Conservation (phyloP, 306 rosid genomes). For the Trichosanthes truncata region DNA sequence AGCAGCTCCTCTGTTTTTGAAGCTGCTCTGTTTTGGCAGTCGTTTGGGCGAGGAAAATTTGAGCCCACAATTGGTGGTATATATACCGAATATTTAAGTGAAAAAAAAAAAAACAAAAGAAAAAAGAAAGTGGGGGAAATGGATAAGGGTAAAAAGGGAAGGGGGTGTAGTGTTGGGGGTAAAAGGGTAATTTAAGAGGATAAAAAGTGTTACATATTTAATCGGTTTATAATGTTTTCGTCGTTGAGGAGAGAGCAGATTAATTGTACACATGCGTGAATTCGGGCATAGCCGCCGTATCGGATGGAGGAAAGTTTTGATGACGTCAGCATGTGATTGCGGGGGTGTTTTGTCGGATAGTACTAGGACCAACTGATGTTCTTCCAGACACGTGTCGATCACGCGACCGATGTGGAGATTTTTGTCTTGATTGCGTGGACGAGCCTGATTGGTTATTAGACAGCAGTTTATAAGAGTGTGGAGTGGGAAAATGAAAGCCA, state of each 20-base stretch:
- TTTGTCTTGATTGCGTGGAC: neutral
- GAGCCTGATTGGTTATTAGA: neutral
- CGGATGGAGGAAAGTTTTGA: slow-evolving; percentile 8
- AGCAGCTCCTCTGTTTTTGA: neutral
- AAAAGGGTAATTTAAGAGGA: neutral
- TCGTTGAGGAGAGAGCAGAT: slow-evolving; percentile 1
- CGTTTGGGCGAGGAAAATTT: neutral
- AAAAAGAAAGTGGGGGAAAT: neutral
- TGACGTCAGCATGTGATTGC: neutral
- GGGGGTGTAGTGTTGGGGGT: neutral
- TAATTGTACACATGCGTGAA: slow-evolving; percentile 61
- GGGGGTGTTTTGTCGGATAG: neutral
- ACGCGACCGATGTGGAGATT: neutral
- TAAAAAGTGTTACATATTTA: neutral
- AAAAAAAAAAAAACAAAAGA: neutral
- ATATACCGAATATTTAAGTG: neutral
- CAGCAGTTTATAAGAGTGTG: neutral
- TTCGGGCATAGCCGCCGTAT: slow-evolving; percentile 45
- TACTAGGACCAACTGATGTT: neutral
- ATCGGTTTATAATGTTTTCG: slow-evolving; percentile 1
- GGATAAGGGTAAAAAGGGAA: slow-evolving; percentile 3
- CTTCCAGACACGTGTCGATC: neutral
- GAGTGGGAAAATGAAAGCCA: neutral
- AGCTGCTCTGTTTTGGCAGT: neutral
- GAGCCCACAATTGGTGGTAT: neutral